Evolutionary conservation across 345 rosid genomes (phyloP), one percentile per base, ranked within the genome.

Genomic region (Linum trigynum): DNA sequence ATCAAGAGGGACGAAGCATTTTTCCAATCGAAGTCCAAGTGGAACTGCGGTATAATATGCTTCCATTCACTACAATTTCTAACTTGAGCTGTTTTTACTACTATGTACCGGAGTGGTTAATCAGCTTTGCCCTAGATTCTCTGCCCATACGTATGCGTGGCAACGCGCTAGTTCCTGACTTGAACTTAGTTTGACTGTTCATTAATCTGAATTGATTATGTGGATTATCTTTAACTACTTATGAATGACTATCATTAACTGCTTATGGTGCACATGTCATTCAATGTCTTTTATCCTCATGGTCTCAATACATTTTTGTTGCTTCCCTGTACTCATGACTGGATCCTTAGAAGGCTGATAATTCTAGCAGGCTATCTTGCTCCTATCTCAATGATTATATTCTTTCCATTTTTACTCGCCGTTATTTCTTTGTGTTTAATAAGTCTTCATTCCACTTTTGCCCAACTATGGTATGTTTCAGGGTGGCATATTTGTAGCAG

Each of bases 401-500:
- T 48, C 14, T 7, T 48, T 48, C 53, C 11, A 9, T 48, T 48
- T 48, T 15, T 48, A 9, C 53, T 23, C 32, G 32, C 32, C 32
- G 32, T 23, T 9, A 48, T 15, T 15, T 48, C 53, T 15, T 48
- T 48, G 53, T 48, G 14, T 48, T 48, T 23, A 23, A 23, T 23
- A 23, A 23, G 32, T 23, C 32, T 23, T 23, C 8, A 48, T 9
- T 3, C 53, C 14, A 10, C 0, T 48, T 48, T 48, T 48, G 10
- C 35, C 7, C 57, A 38, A 50, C 42, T 35, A 11, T 64, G 55
- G 59, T 58, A 45, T 62, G 23, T 78, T 48, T 77, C 86, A 94
- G 99, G 97, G 56, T 94, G 99, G 99, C 99, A 94, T 78, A 85
- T 90, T 65, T 94, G 99, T 67, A 82, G 87, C 79, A 77, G 77